Percentiles rank a stretch among this genome's conserved stretches.
These are phyloP conservation scores for Poa annua DNA, from an alignment of 176 grass and related monocot genomes.

Conservation along the genomic window DNA sequence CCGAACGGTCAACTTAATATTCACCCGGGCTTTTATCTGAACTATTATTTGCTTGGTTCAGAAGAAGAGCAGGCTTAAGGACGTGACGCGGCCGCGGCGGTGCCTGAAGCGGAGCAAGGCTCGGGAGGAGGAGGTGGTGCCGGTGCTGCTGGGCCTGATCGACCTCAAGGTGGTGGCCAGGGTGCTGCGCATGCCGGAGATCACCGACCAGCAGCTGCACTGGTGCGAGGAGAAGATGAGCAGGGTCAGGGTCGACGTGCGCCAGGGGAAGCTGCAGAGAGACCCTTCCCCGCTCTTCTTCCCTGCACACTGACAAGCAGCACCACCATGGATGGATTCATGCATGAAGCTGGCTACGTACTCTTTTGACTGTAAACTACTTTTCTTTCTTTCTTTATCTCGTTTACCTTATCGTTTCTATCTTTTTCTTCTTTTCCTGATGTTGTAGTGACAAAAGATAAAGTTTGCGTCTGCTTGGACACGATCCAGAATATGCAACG, in stretches of 20 bases:
- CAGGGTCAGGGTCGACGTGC: constrained; percentile 57
- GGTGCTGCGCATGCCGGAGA: constrained; percentile 75
- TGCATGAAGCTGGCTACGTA: not conserved
- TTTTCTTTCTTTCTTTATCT: not conserved
- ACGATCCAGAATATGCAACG: constrained; percentile 62
- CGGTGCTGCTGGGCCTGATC: constrained; percentile 76
- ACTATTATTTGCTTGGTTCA: constrained; percentile 8
- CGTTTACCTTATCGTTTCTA: not conserved
- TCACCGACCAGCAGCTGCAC: constrained; percentile 76
- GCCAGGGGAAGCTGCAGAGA: constrained; percentile 69
- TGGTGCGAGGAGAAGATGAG: constrained; percentile 98
- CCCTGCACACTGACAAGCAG: constrained; percentile 62
- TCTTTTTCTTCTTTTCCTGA: not conserved
- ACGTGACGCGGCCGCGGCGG: constrained; percentile 58
- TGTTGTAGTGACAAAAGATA: constrained; percentile 51
- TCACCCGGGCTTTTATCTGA: no score
- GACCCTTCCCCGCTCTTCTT: constrained; percentile 83
- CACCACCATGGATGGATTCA: not conserved
- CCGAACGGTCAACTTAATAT: no score
- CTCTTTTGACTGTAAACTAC: constrained; percentile 46
- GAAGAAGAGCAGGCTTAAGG: constrained; percentile 83
- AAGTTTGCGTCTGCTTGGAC: constrained; percentile 47
- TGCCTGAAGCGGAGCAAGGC: constrained; percentile 70
- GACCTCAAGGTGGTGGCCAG: constrained; percentile 83
- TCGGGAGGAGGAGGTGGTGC: constrained; percentile 64